A percentile compares a stretch with the other conserved stretches of the same genome.
phyloP scores from a whole-genome alignment of 345 rosid genomes.

The Hypericum androsaemum region DNA sequence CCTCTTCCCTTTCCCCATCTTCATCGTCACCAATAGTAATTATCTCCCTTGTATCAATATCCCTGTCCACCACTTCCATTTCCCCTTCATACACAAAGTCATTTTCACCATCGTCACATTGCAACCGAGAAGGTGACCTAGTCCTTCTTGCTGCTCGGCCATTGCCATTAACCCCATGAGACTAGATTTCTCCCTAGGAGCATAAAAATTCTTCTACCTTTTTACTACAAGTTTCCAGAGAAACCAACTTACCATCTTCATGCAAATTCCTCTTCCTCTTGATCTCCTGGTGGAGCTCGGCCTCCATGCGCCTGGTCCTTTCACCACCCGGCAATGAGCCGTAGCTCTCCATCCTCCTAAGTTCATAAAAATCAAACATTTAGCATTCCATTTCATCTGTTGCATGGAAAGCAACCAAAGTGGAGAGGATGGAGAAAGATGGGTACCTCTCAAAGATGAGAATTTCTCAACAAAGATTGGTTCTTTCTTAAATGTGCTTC shows the following conservation, averaged over 20 bases:
- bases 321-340: slow-evolving; percentile 7
- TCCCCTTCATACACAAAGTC: not conserved
- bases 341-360: no score
- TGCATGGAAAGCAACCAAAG: no score
- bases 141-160: no score
- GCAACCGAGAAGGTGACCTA: not conserved
- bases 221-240: not conserved
- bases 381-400: no score
- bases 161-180: no score
- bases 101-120: not conserved
- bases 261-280: not conserved
- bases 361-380: no score
- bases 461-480: no score
- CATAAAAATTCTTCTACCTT: no score
- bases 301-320: slow-evolving; percentile 16
- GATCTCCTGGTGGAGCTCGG: not conserved
- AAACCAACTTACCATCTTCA: not conserved
- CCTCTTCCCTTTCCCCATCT: not conserved
- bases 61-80: not conserved
- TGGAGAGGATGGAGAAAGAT: no score
- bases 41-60: not conserved
- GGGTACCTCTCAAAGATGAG: no score
- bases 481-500: no score
- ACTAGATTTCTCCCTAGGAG: no score
- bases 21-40: not conserved